Conservation (phyloP, 257 asterid species). For the Paulownia fortunei region DNA sequence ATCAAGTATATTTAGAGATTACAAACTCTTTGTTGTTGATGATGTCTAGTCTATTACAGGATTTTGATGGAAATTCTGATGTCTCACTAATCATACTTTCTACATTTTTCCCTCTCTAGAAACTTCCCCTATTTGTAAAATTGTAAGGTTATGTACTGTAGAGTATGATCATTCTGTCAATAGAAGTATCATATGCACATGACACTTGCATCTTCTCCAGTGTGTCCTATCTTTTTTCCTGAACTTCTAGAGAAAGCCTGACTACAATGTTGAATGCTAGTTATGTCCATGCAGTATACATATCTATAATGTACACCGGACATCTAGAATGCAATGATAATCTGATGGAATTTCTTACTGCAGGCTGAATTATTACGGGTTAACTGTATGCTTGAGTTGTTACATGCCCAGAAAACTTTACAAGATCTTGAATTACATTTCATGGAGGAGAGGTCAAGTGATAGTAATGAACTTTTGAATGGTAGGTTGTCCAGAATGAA, state of each 20-base stretch:
- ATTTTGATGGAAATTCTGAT: background rate
- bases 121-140: background rate
- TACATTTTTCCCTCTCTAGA: background rate
- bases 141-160: background rate
- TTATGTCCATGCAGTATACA: background rate
- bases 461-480: conserved; percentile 28
- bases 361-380: conserved; percentile 72
- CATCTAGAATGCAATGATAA: conserved; percentile 20
- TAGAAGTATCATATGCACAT: background rate
- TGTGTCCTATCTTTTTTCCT: background rate
- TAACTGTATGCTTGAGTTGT: conserved; percentile 63
- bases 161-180: background rate
- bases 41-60: background rate
- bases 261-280: conserved; percentile 16
- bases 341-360: conserved; percentile 42
- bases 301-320: background rate
- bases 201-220: background rate
- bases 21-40: background rate
- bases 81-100: background rate
- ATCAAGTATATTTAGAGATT: conserved; percentile 15
- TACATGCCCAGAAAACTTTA: conserved; percentile 48
- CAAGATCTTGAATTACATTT: conserved; percentile 45
- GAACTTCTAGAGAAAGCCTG: conserved; percentile 9
- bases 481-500: conserved; percentile 41
- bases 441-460: conserved; percentile 29